Base-by-base conservation (phyloP, 768 basidiomycete species). In the Termitomyces sp. region DNA sequence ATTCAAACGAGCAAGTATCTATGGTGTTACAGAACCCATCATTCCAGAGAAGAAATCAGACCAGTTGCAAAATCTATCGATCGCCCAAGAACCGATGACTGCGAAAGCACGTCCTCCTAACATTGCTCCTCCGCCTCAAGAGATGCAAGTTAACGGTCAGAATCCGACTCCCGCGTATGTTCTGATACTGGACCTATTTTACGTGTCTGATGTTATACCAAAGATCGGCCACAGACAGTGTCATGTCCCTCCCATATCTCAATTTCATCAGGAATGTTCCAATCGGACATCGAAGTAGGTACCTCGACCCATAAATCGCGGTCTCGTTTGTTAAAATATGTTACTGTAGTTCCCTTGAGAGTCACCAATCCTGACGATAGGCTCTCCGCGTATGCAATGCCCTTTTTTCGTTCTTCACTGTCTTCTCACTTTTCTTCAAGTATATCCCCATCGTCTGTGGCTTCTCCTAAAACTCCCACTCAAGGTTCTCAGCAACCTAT, bases 211-310 rank as follows among this genome's bases (percentile, higher is more conserved):
- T 48, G 9, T 39, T 9, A 20, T 62, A 36, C 37, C 57, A 51
- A 60, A 79, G 78, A 27, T 76, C 76, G 54, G 76, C 78, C 50
- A 72, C 74, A 33, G 73, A 74, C 48, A 81, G 80, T 56, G 80
- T 82, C 36, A 76, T 77, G 63, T 80, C 79, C 15, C 69, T 82
- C n/a, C 80, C 80, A 24, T 70, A 77, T 57, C 69, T 82, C 57
- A 76, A 74, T 59, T 73, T 77, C 69, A 71, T 82, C 39, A 72
- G 78, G 39, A 73, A 74, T 57, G 80, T 82, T 16, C 81, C 81
- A 27, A 67, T 73, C 22, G 74, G 77, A 57, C 76, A 82, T 69
- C 76, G 79, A 67, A 63, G 80, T 80, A 59, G 44, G 76, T 68
- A 22, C n/a, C 34, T 24, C 31, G 24, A 51, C 47, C 46, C 46